Evolutionary conservation across 2,329 filamentous ascomycete genomes (phyloP).

Genomic region (Pestalotiopsis sp.): DNA sequence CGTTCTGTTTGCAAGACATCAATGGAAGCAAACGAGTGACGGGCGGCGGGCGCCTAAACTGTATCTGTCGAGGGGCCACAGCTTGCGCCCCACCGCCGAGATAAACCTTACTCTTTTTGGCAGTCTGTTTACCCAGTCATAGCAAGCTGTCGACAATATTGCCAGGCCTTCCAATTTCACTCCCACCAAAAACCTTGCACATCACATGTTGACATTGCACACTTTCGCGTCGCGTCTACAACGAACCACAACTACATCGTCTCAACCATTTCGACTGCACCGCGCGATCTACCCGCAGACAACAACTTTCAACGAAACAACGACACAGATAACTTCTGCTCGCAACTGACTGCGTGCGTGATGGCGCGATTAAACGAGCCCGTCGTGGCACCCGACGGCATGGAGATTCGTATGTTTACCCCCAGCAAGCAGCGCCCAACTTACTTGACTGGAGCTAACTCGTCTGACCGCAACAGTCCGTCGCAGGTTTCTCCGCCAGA

Average conservation of each 20-base stretch:
- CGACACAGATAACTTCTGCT: background rate
- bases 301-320: background rate
- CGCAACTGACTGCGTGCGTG: constrained; percentile 26
- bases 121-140: constrained; percentile 18
- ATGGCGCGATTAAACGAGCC: constrained; percentile 86
- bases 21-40: background rate
- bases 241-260: background rate
- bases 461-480: constrained; percentile 57
- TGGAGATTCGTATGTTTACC: constrained; percentile 68
- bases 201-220: background rate
- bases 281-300: background rate
- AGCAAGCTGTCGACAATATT: constrained; percentile 9
- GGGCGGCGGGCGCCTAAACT: background rate
- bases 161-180: background rate
- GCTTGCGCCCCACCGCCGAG: constrained; percentile 3
- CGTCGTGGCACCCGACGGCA: constrained; percentile 66
- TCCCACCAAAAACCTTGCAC: constrained; percentile 8
- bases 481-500: constrained; percentile 79
- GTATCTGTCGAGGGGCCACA: background rate
- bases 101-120: constrained; percentile 13
- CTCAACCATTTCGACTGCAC: background rate
- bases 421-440: background rate
- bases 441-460: background rate
- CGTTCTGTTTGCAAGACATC: background rate
- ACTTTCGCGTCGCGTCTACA: background rate